A percentile compares a stretch with the other conserved stretches of the same genome.
phyloP scores from a whole-genome alignment of 2,329 filamentous ascomycete genomes.

The Penicillium capsulatum region DNA sequence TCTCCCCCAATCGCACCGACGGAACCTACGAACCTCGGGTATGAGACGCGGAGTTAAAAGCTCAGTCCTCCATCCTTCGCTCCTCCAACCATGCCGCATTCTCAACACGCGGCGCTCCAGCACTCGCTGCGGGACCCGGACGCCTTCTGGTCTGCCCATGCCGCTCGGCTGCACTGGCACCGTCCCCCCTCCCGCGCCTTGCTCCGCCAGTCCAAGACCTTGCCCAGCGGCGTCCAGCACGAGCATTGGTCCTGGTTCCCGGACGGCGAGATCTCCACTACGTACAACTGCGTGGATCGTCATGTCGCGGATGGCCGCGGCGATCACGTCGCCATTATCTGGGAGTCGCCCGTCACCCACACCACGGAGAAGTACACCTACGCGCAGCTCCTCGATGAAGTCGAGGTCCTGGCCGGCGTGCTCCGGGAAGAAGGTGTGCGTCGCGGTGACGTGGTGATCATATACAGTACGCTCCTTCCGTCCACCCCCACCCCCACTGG shows the following conservation, averaged over 20 bases:
- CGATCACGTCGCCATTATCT: slow-evolving; percentile 70
- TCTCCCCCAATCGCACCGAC: slow-evolving; percentile 4
- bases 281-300: slow-evolving; percentile 85
- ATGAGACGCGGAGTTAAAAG: not conserved
- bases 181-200: slow-evolving; percentile 64
- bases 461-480: slow-evolving; percentile 67
- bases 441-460: slow-evolving; percentile 79
- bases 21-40: slow-evolving; percentile 1
- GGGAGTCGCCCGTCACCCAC: slow-evolving; percentile 79
- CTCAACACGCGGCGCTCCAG: slow-evolving; percentile 50
- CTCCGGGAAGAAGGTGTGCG: slow-evolving; percentile 75
- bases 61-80: slow-evolving; percentile 1
- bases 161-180: slow-evolving; percentile 75
- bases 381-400: slow-evolving; percentile 67
- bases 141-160: slow-evolving; percentile 71
- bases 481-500: not conserved
- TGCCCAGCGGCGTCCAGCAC: slow-evolving; percentile 59
- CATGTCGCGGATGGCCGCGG: slow-evolving; percentile 80
- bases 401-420: slow-evolving; percentile 76
- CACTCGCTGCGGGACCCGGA: slow-evolving; percentile 65
- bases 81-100: slow-evolving; percentile 23
- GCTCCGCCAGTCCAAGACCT: slow-evolving; percentile 56
- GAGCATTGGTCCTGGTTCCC: slow-evolving; percentile 87
- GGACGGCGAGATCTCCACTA: slow-evolving; percentile 81
- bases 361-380: slow-evolving; percentile 73